Conservation (phyloP, 108 stramenopile species). For the Ochromonas danica region DNA sequence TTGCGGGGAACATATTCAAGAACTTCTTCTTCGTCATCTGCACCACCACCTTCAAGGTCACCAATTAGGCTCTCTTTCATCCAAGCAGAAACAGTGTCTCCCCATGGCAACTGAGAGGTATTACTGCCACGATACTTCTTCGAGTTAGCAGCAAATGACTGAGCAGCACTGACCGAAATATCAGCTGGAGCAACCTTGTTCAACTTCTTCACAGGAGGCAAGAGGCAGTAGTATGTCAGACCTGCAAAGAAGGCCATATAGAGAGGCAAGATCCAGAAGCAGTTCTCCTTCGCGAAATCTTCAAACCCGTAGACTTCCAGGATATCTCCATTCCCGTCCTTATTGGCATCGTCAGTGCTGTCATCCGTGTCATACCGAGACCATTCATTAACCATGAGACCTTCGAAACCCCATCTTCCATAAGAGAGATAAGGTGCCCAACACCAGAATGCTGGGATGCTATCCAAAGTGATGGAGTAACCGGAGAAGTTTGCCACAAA, state of each 20-base stretch:
- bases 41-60: background rate
- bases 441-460: conserved; percentile 35
- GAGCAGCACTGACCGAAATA: background rate
- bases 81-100: background rate
- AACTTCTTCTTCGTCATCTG: background rate
- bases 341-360: background rate
- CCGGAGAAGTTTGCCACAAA: conserved; percentile 40
- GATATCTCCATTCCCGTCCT: conserved; percentile 1
- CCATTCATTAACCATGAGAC: conserved; percentile 34
- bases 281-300: background rate
- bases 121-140: no score
- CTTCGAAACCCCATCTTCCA: conserved; percentile 45
- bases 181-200: background rate
- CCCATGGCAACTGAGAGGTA: no score
- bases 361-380: background rate
- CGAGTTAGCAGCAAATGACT: no score
- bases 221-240: conserved; percentile 1
- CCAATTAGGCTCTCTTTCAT: no score
- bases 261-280: background rate
- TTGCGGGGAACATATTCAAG: background rate
- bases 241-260: background rate
- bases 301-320: conserved; percentile 25
- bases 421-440: conserved; percentile 40
- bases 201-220: background rate
- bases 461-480: conserved; percentile 35